These are phyloP conservation scores for Ceratocystis cacaofunesta DNA, from an alignment of 2,329 filamentous ascomycete species.

Conservation along the genomic window DNA sequence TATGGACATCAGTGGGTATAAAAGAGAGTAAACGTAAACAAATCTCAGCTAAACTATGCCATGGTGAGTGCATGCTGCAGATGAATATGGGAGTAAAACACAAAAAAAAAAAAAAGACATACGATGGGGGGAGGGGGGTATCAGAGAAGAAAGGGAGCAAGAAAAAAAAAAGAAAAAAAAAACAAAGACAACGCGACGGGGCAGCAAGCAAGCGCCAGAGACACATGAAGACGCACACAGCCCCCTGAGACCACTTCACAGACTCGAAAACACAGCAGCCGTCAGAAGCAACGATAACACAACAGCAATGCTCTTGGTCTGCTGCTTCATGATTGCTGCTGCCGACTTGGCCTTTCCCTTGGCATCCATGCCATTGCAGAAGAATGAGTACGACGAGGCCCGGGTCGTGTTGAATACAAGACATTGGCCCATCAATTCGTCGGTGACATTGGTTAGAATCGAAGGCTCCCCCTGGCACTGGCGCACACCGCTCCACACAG, in stretches of 20 bases:
- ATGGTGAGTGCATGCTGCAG: neutral
- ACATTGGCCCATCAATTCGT: constrained; percentile 19
- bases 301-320: constrained; percentile 12
- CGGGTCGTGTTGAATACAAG: constrained; percentile 15
- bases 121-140: constrained; percentile 11
- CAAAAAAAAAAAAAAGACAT: neutral
- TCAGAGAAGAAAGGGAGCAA: neutral
- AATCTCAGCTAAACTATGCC: neutral
- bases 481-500: constrained; percentile 38
- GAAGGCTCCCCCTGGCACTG: constrained; percentile 59
- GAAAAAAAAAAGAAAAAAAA: neutral
- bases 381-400: constrained; percentile 15
- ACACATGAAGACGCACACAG: neutral
- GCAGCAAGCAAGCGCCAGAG: neutral
- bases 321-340: constrained; percentile 10
- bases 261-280: constrained; percentile 13
- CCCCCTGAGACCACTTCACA: neutral
- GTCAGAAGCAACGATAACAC: constrained; percentile 9
- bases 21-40: neutral
- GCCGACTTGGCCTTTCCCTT: constrained; percentile 13
- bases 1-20: neutral
- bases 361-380: constrained; percentile 15
- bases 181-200: too few species aligned
- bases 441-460: constrained; percentile 40
- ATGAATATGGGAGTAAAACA: neutral